Evolutionary conservation across 202 grass and related monocot genomes (phyloP).

Genomic region (Bolboschoenoplectus hybrid): DNA sequence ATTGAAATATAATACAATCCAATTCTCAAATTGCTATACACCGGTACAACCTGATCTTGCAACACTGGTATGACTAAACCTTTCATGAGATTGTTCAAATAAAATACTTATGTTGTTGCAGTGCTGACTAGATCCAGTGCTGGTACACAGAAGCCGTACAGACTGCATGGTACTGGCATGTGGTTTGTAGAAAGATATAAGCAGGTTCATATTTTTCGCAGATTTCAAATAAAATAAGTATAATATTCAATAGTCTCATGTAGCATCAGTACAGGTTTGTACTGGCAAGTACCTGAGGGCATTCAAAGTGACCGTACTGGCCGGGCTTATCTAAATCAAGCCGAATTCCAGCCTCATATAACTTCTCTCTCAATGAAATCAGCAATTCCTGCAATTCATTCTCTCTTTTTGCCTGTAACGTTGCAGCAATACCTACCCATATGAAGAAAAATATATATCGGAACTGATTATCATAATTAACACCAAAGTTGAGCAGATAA

Average conservation of each 20-base stretch:
- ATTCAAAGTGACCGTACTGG: conserved; percentile 36
- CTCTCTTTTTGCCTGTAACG: conserved; percentile 1
- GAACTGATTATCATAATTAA: neutral
- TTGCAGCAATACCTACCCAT: conserved; percentile 29
- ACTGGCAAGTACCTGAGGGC: conserved; percentile 52
- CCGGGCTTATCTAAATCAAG: conserved; percentile 42
- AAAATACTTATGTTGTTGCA: neutral
- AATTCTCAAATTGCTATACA: neutral
- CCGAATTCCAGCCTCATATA: conserved; percentile 58
- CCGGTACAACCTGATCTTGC: neutral
- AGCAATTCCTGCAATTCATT: conserved; percentile 39
- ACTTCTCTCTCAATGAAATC: conserved; percentile 39
- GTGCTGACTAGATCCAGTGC: neutral
- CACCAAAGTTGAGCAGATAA: neutral
- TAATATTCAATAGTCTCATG: neutral
- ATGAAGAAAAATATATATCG: conserved; percentile 8
- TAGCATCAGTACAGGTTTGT: conserved; percentile 10
- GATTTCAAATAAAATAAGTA: neutral
- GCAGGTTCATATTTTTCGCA: neutral
- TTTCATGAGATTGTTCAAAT: neutral
- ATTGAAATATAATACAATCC: neutral
- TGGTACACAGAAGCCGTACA: neutral
- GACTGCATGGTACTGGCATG: neutral
- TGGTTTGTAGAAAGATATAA: neutral
- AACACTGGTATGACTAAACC: neutral